These are phyloP conservation scores for Alternaria angustiovoidea DNA, from an alignment of 2,329 filamentous ascomycete genomes.

Conservation along the genomic window DNA sequence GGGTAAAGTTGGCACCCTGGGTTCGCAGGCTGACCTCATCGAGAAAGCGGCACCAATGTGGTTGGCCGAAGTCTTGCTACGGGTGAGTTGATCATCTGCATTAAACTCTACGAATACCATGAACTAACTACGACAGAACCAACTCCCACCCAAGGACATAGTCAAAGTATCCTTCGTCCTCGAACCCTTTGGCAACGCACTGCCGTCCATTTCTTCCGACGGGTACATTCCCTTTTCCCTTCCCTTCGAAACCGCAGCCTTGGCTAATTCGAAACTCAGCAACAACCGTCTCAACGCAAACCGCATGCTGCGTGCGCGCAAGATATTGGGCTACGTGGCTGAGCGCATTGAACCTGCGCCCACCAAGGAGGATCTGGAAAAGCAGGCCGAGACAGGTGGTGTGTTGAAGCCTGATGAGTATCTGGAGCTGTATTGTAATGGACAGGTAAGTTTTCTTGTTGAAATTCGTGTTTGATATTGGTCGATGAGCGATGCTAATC, in stretches of 20 bases:
- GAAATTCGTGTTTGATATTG: background rate
- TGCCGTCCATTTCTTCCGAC: constrained; percentile 80
- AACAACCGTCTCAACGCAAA: constrained; percentile 96
- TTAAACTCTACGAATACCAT: too few relatives aligned
- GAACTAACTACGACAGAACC: constrained; percentile 64
- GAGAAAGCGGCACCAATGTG: constrained; percentile 89
- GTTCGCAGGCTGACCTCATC: constrained; percentile 79
- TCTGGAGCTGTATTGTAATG: constrained; percentile 92
- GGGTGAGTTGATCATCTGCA: constrained; percentile 54
- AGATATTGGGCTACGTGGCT: constrained; percentile 90
- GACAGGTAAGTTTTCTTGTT: constrained; percentile 69
- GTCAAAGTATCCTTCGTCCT: constrained; percentile 96
- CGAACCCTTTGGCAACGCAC: constrained; percentile 76
- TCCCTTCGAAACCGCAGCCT: constrained; percentile 33
- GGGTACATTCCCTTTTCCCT: constrained; percentile 58
- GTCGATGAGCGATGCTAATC: background rate
- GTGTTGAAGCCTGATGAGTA: constrained; percentile 85
- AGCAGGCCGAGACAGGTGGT: constrained; percentile 11
- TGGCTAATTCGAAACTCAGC: constrained; percentile 52
- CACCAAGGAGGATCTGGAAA: constrained; percentile 65
- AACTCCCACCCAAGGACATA: constrained; percentile 85
- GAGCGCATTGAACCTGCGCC: constrained; percentile 83
- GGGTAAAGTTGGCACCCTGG: constrained; percentile 81
- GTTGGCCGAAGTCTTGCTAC: constrained; percentile 86
- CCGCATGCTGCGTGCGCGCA: constrained; percentile 93